A percentile compares a stretch with the other conserved stretches of the same genome.
Evolutionary conservation across 192 early-diverging fungal genomes (phyloP).

Genomic region (Gorgonomyces haynaldii): DNA sequence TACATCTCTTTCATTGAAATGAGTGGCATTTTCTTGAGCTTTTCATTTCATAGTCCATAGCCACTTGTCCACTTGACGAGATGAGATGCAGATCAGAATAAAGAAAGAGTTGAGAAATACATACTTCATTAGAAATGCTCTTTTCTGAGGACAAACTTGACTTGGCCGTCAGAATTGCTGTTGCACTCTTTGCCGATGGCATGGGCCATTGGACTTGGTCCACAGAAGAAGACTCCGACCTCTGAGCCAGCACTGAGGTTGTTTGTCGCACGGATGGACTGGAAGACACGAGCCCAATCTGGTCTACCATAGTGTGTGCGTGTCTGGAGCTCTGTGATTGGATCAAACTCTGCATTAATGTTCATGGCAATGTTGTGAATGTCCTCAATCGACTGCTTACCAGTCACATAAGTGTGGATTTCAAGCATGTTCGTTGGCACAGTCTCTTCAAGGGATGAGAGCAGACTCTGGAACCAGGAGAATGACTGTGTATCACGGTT

Average conservation of each 20-base stretch:
- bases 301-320: constrained; percentile 70
- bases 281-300: constrained; percentile 58
- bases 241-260: constrained; percentile 29
- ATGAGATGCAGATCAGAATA: no score
- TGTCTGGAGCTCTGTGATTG: constrained; percentile 55
- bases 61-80: background rate
- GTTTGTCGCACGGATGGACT: constrained; percentile 5
- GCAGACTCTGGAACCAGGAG: constrained; percentile 72
- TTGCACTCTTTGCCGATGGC: constrained; percentile 33
- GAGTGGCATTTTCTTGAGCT: background rate
- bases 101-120: background rate
- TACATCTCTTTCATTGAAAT: background rate
- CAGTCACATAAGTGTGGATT: constrained; percentile 60
- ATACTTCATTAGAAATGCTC: constrained; percentile 17
- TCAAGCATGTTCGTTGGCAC: constrained; percentile 50
- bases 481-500: constrained; percentile 61
- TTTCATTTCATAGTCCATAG: background rate
- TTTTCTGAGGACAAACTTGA: constrained; percentile 1
- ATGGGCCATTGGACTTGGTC: constrained; percentile 55
- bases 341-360: constrained; percentile 37
- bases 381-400: constrained; percentile 46
- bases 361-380: constrained; percentile 52
- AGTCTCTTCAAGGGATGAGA: constrained; percentile 54
- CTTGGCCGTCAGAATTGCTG: constrained; percentile 3
- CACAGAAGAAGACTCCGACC: constrained; percentile 79